These are phyloP conservation scores for Strigomonas culicis DNA, from an alignment of 208 protist species.

Conservation along the genomic window DNA sequence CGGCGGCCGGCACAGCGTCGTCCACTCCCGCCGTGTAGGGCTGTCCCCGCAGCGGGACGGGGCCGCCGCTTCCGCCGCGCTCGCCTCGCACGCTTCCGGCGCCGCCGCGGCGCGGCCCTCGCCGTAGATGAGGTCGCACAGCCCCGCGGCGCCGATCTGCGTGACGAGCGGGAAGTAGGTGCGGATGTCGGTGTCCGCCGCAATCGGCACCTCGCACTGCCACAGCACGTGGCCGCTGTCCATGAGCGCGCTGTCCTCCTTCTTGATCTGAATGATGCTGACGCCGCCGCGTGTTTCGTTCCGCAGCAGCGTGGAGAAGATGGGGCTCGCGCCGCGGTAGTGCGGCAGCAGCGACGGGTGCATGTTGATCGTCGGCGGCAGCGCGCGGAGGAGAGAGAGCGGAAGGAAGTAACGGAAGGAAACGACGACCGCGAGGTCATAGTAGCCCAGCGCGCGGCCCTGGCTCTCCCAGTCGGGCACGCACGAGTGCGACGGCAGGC, in stretches of 20 bases:
- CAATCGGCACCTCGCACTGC: constrained; percentile 69
- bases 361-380: constrained; percentile 83
- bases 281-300: constrained; percentile 66
- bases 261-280: constrained; percentile 70
- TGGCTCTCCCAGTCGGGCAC: constrained; percentile 19
- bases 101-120: constrained; percentile 1
- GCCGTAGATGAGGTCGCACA: constrained; percentile 79
- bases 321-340: constrained; percentile 87
- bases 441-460: constrained; percentile 38
- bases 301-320: constrained; percentile 76
- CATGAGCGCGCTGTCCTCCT: constrained; percentile 47
- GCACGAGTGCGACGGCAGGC: neutral
- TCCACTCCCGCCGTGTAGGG: constrained; percentile 13
- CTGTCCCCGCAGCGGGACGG: neutral
- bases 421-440: constrained; percentile 78
- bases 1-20: constrained; percentile 26
- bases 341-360: constrained; percentile 86
- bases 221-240: constrained; percentile 77
- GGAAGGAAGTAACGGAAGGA: constrained; percentile 89
- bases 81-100: neutral
- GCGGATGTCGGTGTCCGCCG: constrained; percentile 61
- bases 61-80: neutral
- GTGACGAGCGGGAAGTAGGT: constrained; percentile 82
- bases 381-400: constrained; percentile 37
- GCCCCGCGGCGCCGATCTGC: constrained; percentile 52